Evolutionary conservation across 768 basidiomycete genomes (phyloP), one percentile per base, ranked within the genome.

Genomic region (Suillus occidentalis): DNA sequence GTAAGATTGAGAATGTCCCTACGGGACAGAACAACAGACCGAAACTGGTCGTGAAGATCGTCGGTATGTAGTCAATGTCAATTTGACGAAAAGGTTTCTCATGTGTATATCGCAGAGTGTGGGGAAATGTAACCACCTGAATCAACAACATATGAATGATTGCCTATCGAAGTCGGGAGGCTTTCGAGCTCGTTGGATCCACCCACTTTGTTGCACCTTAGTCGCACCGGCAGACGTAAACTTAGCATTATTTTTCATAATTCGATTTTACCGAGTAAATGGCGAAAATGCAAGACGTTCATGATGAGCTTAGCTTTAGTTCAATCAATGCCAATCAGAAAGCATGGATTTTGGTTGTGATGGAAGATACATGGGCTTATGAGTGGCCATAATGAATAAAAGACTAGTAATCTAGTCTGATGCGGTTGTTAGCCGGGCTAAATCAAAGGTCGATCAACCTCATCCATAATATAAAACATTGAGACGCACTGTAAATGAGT

Each of bases 1-100:
- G 97, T 68, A 99, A 98, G 76, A 93, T 99, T 63, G 97, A 99
- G 79, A 94, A 95, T 68, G 94, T 98, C 0, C 86, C 95, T 10
- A 98, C 95, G 0, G 94, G 94, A 2, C 85, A 87, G 4, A 97
- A 95, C 75, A 96, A 94, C 72, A 80, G 94, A 60, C 95, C 95
- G 0, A 97, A 97, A 73, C 76, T 97, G 31, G 85, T 85, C 3
- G 94, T 95, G 13, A 95, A 94, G 77, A 92, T 97, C 61, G 88
- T 87, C 13, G 95, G 95, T 92, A 66, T 62, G 85, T 16, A 52
- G 22, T 61, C 6, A n/a, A 18, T 8, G 22, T 61, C 6, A 25
- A 18, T 8, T 40, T 25, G 18, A 20, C 52, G 34, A 28, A 37
- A 20, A 47, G 52, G 34, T 22, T 56, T 58, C 53, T 16, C 47